phyloP scores from a whole-genome alignment of 352 stramenopile genomes.

The Phytophthora chlamydospora region DNA sequence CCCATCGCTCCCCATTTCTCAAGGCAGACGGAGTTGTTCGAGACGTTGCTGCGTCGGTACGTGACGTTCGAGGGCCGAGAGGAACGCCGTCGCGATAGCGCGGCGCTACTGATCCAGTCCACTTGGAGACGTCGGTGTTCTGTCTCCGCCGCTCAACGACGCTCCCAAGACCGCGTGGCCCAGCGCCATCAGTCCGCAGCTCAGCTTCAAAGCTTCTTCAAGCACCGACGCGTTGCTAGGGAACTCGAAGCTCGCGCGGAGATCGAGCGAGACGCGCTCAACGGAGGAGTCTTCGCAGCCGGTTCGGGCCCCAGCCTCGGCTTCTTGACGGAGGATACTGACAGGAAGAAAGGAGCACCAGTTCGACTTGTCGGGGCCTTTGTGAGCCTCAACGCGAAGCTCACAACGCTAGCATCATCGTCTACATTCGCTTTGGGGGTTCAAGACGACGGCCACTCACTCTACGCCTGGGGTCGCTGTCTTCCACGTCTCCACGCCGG shows the following conservation, averaged over 20 bases:
- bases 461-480: conserved; percentile 63
- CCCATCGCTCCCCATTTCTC: conserved; percentile 18
- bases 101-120: conserved; percentile 64
- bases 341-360: conserved; percentile 27
- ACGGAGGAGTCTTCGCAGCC: conserved; percentile 60
- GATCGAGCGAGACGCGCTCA: conserved; percentile 54
- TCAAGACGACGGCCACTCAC: conserved; percentile 41
- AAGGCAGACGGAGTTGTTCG: conserved; percentile 51
- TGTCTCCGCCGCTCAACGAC: conserved; percentile 32
- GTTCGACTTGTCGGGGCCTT: conserved; percentile 56
- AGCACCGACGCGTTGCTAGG: conserved; percentile 50
- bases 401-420: conserved; percentile 42
- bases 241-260: conserved; percentile 61
- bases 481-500: conserved; percentile 47
- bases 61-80: conserved; percentile 60
- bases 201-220: conserved; percentile 60
- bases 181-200: conserved; percentile 54
- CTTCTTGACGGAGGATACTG: conserved; percentile 1
- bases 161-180: conserved; percentile 23
- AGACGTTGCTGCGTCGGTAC: conserved; percentile 46
- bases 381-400: conserved; percentile 45
- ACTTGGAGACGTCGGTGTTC: conserved; percentile 68
- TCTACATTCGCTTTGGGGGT: conserved; percentile 56
- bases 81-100: conserved; percentile 38
- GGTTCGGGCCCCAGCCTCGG: conserved; percentile 54